A percentile compares a stretch with the other conserved stretches of the same genome.
These are phyloP conservation scores for Penicillium lividum DNA, from an alignment of 495 filamentous ascomycete genomes.

Conservation along the genomic window DNA sequence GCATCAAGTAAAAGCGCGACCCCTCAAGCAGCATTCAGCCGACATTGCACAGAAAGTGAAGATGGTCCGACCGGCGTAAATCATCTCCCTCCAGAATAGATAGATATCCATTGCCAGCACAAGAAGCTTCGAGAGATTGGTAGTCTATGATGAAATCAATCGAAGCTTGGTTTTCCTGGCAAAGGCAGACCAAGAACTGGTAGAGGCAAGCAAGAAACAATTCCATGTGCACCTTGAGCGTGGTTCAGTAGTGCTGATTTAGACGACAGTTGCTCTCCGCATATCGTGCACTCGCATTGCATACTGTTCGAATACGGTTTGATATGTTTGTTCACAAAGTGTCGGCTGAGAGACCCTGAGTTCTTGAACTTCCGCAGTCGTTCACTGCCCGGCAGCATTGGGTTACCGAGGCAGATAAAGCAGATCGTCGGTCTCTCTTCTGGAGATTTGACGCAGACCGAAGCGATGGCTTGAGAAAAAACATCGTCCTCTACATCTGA, in stretches of 20 bases:
- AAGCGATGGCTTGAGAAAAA: conserved; percentile 22
- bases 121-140: no score
- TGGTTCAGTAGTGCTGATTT: conserved; percentile 26
- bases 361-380: no score
- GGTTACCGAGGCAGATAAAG: conserved; percentile 2
- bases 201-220: conserved; percentile 16
- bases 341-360: no score
- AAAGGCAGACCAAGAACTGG: conserved; percentile 16
- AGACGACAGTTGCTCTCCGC: conserved; percentile 20
- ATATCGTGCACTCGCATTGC: conserved; percentile 24
- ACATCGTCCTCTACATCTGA: conserved; percentile 14
- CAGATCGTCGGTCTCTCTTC: conserved; percentile 25
- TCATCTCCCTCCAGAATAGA: no score
- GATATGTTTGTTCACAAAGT: not conserved
- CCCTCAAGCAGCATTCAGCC: no score
- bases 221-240: conserved; percentile 27
- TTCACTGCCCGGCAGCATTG: no score
- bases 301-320: conserved; percentile 26
- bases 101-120: no score
- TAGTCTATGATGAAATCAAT: no score
- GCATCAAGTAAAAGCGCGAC: no score
- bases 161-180: no score
- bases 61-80: no score
- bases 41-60: no score
- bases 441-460: conserved; percentile 23